phyloP scores from a whole-genome alignment of 352 stramenopile genomes.

The Pythium guiyangense region DNA sequence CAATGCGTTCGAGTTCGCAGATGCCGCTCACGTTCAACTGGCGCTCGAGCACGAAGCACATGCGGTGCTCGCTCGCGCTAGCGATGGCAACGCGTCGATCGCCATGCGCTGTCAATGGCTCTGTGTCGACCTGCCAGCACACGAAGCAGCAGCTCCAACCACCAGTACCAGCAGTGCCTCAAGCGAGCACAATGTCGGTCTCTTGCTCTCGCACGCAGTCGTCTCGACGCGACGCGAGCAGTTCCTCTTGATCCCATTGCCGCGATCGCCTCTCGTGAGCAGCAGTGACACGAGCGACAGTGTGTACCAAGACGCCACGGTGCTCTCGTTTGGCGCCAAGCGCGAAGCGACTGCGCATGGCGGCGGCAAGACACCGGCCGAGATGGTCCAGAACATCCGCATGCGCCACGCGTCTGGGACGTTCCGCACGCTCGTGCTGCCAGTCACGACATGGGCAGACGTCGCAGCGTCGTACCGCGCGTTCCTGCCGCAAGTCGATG shows the following conservation, averaged over 20 bases:
- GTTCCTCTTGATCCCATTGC: constrained; percentile 55
- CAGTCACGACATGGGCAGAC: constrained; percentile 37
- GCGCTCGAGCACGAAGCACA: constrained; percentile 1
- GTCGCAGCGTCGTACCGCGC: constrained; percentile 34
- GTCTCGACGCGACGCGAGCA: constrained; percentile 7
- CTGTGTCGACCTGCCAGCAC: constrained; percentile 47
- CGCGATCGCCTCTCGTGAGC: constrained; percentile 17
- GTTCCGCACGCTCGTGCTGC: constrained; percentile 70
- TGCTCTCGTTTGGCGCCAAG: constrained; percentile 53
- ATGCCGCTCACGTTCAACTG: constrained; percentile 20
- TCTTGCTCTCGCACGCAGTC: constrained; percentile 43
- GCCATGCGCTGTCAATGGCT: constrained; percentile 32
- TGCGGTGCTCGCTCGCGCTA: background rate
- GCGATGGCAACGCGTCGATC: background rate
- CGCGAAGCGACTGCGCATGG: constrained; percentile 58
- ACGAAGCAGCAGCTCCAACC: background rate
- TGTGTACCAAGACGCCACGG: constrained; percentile 57
- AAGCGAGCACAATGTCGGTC: constrained; percentile 40
- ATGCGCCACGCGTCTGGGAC: constrained; percentile 78
- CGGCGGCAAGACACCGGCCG: constrained; percentile 67
- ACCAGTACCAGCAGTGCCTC: background rate
- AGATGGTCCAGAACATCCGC: constrained; percentile 87
- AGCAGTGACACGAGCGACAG: background rate
- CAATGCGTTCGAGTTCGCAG: constrained; percentile 30
- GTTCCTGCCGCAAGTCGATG: constrained; percentile 33